Evolutionary conservation across 2,329 filamentous ascomycete genomes (phyloP).

Genomic region (Fusarium domesticum): DNA sequence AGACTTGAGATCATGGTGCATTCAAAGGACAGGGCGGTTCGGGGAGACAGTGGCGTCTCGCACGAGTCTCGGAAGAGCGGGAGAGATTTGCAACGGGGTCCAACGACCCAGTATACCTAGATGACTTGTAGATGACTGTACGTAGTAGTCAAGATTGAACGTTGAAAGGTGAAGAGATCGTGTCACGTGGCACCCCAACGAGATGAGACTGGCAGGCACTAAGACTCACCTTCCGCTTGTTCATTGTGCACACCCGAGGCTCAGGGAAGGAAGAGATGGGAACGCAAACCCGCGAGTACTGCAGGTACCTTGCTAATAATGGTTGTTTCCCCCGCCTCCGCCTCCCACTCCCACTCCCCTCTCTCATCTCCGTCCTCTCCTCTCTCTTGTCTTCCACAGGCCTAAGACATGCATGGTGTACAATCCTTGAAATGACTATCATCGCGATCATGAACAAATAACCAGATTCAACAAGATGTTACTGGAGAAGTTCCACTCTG

Average conservation of each 20-base stretch:
- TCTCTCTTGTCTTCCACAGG: neutral
- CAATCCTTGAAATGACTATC: neutral
- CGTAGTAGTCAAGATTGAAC: no score
- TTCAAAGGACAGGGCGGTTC: neutral
- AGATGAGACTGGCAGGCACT: no score
- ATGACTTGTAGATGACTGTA: neutral
- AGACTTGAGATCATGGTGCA: no score
- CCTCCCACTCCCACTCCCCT: no score
- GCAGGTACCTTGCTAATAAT: no score
- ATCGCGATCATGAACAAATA: constrained; percentile 5
- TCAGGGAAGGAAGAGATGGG: no score
- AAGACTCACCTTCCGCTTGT: no score
- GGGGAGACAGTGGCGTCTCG: neutral
- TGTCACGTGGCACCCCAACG: no score
- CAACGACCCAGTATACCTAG: neutral
- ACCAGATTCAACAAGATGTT: constrained; percentile 10
- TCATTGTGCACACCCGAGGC: no score
- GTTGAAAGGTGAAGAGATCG: no score
- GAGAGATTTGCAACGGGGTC: neutral
- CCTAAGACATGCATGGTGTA: neutral
- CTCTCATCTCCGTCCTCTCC: neutral
- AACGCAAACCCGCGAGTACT: no score
- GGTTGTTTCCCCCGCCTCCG: no score
- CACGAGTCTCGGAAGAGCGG: neutral
- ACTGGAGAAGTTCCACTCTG: constrained; percentile 5